A percentile compares a stretch with the other conserved stretches of the same genome.
Evolutionary conservation across 768 basidiomycete genomes (phyloP).

Genomic region (Mycena olivaceomarginata): DNA sequence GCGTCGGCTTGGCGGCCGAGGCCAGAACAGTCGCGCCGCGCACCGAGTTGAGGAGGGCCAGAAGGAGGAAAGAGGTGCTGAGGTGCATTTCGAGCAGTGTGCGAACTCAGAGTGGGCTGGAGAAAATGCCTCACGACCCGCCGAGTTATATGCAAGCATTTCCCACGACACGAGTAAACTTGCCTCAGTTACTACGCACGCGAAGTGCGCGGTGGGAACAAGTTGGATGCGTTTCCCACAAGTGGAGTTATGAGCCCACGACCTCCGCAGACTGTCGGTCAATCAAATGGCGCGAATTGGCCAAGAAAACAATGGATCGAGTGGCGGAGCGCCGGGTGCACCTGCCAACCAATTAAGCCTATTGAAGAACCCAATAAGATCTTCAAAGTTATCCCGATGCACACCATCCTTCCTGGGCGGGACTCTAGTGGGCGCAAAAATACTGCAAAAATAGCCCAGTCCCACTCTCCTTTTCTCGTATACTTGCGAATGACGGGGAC

Average conservation of each 20-base stretch:
- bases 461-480: no score
- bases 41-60: constrained; percentile 21
- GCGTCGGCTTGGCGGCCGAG: constrained; percentile 4
- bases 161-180: neutral
- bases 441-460: no score
- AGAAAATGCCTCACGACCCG: neutral
- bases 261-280: constrained; percentile 1
- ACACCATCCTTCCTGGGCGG: no score
- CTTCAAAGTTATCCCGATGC: no score
- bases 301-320: constrained; percentile 4
- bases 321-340: neutral
- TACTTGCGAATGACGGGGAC: no score
- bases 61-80: constrained; percentile 11
- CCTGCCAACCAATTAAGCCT: neutral
- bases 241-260: neutral
- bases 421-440: no score
- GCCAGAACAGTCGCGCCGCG: constrained; percentile 20
- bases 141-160: constrained; percentile 4
- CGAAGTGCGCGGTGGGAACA: constrained; percentile 18
- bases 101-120: constrained; percentile 1
- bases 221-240: neutral
- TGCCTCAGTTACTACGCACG: neutral
- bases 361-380: no score
- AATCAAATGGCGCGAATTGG: constrained; percentile 21
- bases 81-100: constrained; percentile 20